A percentile compares a stretch with the other conserved stretches of the same genome.
These are phyloP conservation scores for Nannochloris sp. DNA, from an alignment of 139 green algal species.

Conservation along the genomic window DNA sequence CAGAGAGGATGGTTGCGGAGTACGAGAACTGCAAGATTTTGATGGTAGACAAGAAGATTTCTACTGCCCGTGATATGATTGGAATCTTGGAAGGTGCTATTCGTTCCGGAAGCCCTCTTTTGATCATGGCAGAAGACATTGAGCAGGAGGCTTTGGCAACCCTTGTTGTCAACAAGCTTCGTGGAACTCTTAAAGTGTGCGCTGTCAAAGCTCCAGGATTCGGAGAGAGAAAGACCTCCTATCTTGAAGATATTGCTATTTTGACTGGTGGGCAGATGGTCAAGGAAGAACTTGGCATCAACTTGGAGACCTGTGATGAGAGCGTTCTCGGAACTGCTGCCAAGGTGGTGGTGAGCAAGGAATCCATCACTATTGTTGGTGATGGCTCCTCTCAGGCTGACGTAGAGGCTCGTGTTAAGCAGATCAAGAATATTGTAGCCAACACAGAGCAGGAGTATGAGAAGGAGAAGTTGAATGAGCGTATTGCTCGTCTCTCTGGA, in stretches of 20 bases:
- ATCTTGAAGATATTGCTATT: conserved; percentile 99
- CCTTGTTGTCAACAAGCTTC: conserved; percentile 99
- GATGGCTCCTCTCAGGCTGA: conserved; percentile 63
- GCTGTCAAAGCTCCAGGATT: conserved; percentile 97
- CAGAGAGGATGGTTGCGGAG: conserved; percentile 92
- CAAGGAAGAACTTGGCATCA: conserved; percentile 94
- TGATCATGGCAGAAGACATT: conserved; percentile 99
- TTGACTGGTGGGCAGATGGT: conserved; percentile 85
- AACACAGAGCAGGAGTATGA: conserved; percentile 72
- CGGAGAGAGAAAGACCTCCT: conserved; percentile 94
- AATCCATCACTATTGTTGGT: conserved; percentile 92
- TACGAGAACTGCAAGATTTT: conserved; percentile 86
- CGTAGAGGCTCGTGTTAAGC: conserved; percentile 83
- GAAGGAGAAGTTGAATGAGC: conserved; percentile 99
- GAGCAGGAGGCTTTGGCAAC: conserved; percentile 99
- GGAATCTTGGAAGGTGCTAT: conserved; percentile 87
- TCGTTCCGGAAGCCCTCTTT: conserved; percentile 82
- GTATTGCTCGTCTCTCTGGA: conserved; percentile 88
- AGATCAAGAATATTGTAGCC: conserved; percentile 87
- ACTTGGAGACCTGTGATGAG: conserved; percentile 80
- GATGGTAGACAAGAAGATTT: conserved; percentile 99
- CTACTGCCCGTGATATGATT: conserved; percentile 91
- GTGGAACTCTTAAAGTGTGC: conserved; percentile 84
- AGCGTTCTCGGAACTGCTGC: conserved; percentile 69
- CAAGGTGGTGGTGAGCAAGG: conserved; percentile 85